A percentile compares a stretch with the other conserved stretches of the same genome.
phyloP scores from a whole-genome alignment of 192 early-diverging fungal genomes.

The Backusella parvicylindrica region DNA sequence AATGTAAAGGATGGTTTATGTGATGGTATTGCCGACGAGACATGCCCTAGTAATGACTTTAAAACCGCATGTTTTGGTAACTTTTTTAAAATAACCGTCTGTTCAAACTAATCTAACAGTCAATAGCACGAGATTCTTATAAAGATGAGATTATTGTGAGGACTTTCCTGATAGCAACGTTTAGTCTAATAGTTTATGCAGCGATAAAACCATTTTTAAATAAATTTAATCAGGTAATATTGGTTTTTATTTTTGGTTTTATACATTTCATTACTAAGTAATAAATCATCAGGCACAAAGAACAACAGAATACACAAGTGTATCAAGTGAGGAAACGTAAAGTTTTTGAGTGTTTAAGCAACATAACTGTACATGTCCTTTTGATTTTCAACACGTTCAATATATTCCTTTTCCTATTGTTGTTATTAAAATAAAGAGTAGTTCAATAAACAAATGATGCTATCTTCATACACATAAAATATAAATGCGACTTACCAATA shows the following conservation, averaged over 20 bases:
- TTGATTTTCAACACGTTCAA: constrained; percentile 79
- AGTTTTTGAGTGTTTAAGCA: constrained; percentile 43
- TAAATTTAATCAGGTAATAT: constrained; percentile 40
- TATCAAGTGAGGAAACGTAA: not conserved
- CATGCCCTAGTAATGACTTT: constrained; percentile 45
- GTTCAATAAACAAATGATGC: not conserved
- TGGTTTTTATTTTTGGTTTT: not conserved
- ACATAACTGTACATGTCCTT: constrained; percentile 82
- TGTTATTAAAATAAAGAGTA: constrained; percentile 38
- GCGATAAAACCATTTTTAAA: constrained; percentile 48
- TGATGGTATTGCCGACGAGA: constrained; percentile 41
- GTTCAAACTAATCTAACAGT: not conserved
- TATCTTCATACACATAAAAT: not conserved
- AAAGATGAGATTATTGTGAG: constrained; percentile 71
- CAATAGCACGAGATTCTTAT: constrained; percentile 58
- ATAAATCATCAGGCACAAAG: not conserved
- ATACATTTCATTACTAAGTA: not conserved
- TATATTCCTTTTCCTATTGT: constrained; percentile 86
- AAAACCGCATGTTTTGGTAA: constrained; percentile 56
- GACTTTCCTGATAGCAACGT: constrained; percentile 55
- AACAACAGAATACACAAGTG: not conserved
- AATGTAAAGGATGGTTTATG: constrained; percentile 38
- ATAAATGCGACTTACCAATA: constrained; percentile 55
- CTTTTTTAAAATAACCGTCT: not conserved
- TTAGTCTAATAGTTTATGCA: constrained; percentile 52